Conservation (phyloP, 176 grass and related monocot genomes). For the Areca catechu region DNA sequence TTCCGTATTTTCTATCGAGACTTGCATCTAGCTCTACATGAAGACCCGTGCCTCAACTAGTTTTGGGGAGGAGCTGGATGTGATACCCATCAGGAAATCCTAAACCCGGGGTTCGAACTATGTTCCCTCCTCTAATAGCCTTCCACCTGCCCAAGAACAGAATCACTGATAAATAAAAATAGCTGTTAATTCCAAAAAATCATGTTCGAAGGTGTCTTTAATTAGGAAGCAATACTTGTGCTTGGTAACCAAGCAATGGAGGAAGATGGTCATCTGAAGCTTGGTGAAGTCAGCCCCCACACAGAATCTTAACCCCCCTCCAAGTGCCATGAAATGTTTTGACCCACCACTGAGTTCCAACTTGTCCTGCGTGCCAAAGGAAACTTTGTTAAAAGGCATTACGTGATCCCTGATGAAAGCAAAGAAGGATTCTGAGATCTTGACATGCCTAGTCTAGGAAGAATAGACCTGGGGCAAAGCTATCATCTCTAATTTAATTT, state of each 20-base stretch:
- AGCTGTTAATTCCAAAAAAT: too few species aligned
- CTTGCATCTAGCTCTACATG: too few species aligned
- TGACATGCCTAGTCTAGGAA: too few species aligned
- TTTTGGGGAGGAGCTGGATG: conserved; percentile 47
- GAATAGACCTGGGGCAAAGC: too few species aligned
- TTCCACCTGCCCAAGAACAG: conserved; percentile 31
- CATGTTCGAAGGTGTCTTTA: too few species aligned
- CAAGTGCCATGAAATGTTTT: conserved; percentile 73
- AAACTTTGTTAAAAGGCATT: conserved; percentile 7
- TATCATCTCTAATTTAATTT: too few species aligned
- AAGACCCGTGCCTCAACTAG: conserved; percentile 9
- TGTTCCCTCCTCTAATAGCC: conserved; percentile 68
- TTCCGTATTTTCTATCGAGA: too few species aligned
- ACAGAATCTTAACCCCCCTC: conserved; percentile 61
- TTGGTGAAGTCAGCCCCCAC: conserved; percentile 62
- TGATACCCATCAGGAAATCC: conserved; percentile 70
- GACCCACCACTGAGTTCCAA: conserved; percentile 40
- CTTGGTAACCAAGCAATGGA: conserved; percentile 64
- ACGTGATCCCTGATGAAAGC: too few species aligned
- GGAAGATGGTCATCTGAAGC: conserved; percentile 71
- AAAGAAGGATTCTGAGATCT: too few species aligned
- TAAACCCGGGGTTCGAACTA: conserved; percentile 63
- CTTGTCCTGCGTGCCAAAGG: conserved; percentile 24
- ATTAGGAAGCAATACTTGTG: conserved; percentile 43
- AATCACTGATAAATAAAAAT: background rate